A percentile compares a stretch with the other conserved stretches of the same genome.
These are phyloP conservation scores for Adansonia madagascariensis DNA, from an alignment of 441 rosid genomes.

Conservation along the genomic window DNA sequence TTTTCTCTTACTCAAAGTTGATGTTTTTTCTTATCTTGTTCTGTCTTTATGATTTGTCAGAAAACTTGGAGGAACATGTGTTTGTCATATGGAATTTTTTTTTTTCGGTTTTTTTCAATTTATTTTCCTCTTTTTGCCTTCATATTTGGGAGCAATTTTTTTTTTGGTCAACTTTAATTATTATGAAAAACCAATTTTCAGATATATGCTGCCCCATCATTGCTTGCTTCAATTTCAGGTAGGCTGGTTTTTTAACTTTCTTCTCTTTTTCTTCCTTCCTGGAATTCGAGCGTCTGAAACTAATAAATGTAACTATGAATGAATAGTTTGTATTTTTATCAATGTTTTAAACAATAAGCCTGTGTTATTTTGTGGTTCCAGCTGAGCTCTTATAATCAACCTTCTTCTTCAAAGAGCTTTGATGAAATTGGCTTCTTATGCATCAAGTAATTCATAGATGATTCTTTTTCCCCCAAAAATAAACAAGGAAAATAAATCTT, in stretches of 20 bases:
- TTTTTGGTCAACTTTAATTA: too few species aligned
- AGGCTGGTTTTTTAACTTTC: neutral
- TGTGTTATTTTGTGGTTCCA: neutral
- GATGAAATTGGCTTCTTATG: neutral
- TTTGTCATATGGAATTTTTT: neutral
- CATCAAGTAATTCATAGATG: neutral
- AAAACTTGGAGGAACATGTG: neutral
- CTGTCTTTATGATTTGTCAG: neutral
- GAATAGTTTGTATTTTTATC: neutral
- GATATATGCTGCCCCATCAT: neutral
- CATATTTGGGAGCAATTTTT: conserved; percentile 11
- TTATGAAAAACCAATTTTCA: too few species aligned
- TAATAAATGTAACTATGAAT: neutral
- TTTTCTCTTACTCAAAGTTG: neutral
- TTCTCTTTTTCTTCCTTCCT: neutral
- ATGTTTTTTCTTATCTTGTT: too few species aligned
- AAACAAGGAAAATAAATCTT: neutral
- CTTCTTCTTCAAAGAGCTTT: neutral
- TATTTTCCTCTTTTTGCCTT: conserved; percentile 10
- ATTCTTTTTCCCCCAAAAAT: neutral
- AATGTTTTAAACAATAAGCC: neutral
- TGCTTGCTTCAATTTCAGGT: neutral
- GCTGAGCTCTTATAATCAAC: too few species aligned
- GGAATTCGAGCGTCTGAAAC: neutral
- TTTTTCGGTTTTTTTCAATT: too few species aligned